Base-by-base conservation (phyloP, 1,139 yeast genomes). In the Diutina sp. region DNA sequence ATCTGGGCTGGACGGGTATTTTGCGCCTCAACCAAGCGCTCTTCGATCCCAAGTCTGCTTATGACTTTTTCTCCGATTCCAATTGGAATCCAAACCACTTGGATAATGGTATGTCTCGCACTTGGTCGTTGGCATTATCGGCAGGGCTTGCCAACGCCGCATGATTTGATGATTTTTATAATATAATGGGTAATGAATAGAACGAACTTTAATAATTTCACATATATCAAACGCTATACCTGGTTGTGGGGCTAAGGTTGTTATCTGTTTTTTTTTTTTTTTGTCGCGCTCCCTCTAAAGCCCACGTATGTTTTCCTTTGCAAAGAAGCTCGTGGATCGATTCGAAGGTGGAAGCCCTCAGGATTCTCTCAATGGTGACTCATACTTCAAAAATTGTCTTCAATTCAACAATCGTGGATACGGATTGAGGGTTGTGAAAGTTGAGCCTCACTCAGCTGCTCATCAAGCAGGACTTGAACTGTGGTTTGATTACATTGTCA, bases 1-100 rank as follows among this genome's bases (percentile, higher is more conserved):
- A 78, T 53, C 84, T 83, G 62, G 97, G 97, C 2, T 93, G 98
- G 98, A 81, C 82, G 54, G 97, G 98, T 51, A 81, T 93, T 54
- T 72, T 91, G 57, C 80, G 84, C 74, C 74, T 90, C 58, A 89
- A 91, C 69, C 80, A 81, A 61, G 97, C 97, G 0, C 71, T 91
- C 52, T 78, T 72, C 62, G 90, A 91, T 66, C 88, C 98, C 0
- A 60, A 66, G 55, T 58, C 78, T 0, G 78, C 97, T 0, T 90
- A 84, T 71, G 65, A 73, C 1, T 91, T 85, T 71, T 93, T 93
- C 70, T 71, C 84, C 6, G 69, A 78, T 25, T 63, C 72, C 9
- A 63, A 66, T 55, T 89, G 84, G 71, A 66, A 72, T 53, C 61
- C 64, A n/a, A 67, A 69, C 21, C 83, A 80, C 72, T 78, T 93